Conservation (phyloP, 192 early-diverging fungal genomes). For the Funneliformis geosporum region DNA sequence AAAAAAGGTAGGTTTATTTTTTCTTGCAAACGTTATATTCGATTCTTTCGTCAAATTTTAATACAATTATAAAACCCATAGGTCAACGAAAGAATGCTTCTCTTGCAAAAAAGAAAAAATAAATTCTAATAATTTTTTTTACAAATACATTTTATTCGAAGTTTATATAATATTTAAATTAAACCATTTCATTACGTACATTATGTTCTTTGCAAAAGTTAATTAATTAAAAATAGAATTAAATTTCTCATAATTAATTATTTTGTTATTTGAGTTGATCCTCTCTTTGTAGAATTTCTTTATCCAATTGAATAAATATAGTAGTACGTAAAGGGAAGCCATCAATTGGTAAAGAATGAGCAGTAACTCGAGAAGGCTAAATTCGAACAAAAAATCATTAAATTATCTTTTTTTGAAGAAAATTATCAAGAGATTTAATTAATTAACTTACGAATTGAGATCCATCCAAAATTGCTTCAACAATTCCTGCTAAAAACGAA, state of each 20-base stretch:
- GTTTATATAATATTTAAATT: no score
- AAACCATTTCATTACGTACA: no score
- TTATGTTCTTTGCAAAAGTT: no score
- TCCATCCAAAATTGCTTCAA: conserved; percentile 91
- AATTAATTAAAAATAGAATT: background rate
- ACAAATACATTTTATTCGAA: no score
- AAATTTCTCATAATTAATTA: no score
- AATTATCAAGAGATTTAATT: background rate
- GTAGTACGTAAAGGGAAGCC: conserved; percentile 89
- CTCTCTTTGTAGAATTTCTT: conserved; percentile 75
- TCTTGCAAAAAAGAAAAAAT: background rate
- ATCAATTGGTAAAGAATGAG: conserved; percentile 88
- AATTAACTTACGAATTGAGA: conserved; percentile 79
- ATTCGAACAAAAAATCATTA: background rate
- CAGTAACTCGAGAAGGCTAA: conserved; percentile 85
- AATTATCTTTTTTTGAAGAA: background rate
- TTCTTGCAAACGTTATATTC: background rate
- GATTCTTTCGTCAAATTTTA: background rate
- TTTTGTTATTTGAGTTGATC: conserved; percentile 60
- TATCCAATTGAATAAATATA: conserved; percentile 94
- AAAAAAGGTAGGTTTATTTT: conserved; percentile 60
- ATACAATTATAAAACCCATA: background rate
- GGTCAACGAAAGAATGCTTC: background rate
- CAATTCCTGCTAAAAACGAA: conserved; percentile 94
- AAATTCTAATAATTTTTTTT: background rate